phyloP scores from a whole-genome alignment of 371 early-diverging fungal species.

The Dichotomocladium elegans region DNA sequence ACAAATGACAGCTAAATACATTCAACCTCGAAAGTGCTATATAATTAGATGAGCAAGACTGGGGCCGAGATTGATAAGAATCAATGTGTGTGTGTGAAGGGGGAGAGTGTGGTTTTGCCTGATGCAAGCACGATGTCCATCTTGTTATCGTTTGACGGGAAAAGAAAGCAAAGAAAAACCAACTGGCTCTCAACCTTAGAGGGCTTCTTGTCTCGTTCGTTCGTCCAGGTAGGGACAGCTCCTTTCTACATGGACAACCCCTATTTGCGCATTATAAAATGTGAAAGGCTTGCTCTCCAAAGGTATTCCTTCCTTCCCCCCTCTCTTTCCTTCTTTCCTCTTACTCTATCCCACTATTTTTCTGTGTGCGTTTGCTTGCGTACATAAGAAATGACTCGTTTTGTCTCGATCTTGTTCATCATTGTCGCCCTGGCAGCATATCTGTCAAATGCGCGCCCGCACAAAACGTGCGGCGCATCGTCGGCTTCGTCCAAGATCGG shows the following conservation, averaged over 20 bases:
- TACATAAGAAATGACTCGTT: neutral
- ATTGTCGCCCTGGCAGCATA: neutral
- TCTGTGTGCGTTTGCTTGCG: no score
- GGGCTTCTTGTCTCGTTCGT: neutral
- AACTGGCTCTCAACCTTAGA: no score
- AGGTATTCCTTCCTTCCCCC: neutral
- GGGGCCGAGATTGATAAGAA: no score
- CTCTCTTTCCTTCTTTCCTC: neutral
- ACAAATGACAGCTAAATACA: no score
- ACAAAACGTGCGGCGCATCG: neutral
- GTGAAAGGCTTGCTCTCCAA: neutral
- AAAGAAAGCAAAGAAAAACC: no score
- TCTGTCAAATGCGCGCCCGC: neutral
- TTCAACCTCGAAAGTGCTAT: no score
- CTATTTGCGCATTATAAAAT: neutral
- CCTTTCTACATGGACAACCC: neutral
- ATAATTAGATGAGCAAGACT: no score
- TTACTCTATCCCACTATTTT: no score
- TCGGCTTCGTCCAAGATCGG: neutral
- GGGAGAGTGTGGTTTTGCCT: no score
- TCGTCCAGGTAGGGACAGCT: neutral
- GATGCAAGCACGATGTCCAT: no score
- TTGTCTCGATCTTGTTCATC: neutral
- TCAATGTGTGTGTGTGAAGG: no score
- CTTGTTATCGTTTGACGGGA: neutral